These are phyloP conservation scores for Tolypocladium nubicola DNA, from an alignment of 2,329 filamentous ascomycete genomes.

Conservation along the genomic window DNA sequence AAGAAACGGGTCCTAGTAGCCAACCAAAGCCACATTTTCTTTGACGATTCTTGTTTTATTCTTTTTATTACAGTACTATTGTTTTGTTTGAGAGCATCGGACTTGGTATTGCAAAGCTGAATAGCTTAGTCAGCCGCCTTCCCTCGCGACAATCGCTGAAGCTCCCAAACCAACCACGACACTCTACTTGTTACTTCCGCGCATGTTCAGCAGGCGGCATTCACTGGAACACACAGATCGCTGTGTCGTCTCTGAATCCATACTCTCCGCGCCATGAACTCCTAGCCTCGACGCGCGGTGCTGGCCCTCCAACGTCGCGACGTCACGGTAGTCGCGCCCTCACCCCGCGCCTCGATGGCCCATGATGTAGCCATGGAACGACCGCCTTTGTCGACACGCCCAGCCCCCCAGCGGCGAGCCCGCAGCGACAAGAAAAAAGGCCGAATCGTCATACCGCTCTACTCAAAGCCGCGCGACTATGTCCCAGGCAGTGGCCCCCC, in stretches of 20 bases:
- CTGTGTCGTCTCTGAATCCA: not conserved
- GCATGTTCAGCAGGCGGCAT: not conserved
- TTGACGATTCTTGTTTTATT: too few species aligned
- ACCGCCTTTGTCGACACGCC: not conserved
- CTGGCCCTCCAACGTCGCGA: not conserved
- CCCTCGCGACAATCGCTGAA: too few species aligned
- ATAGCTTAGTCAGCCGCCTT: too few species aligned
- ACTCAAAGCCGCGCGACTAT: conserved; percentile 21
- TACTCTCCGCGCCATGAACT: not conserved
- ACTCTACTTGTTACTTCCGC: not conserved
- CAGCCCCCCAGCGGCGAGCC: not conserved
- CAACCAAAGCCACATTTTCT: too few species aligned
- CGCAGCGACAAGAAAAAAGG: not conserved
- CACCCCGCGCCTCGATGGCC: not conserved
- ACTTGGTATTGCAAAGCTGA: too few species aligned
- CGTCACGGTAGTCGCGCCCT: not conserved
- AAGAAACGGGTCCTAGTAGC: too few species aligned
- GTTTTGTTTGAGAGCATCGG: too few species aligned
- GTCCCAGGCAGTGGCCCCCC: conserved; percentile 36
- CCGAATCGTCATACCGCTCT: not conserved
- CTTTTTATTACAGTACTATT: too few species aligned
- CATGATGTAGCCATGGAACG: not conserved
- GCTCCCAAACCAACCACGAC: not conserved
- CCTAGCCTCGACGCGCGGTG: not conserved
- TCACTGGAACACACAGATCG: not conserved